Conservation (phyloP, 768 basidiomycete species). For the Kwoniella bestiolae region DNA sequence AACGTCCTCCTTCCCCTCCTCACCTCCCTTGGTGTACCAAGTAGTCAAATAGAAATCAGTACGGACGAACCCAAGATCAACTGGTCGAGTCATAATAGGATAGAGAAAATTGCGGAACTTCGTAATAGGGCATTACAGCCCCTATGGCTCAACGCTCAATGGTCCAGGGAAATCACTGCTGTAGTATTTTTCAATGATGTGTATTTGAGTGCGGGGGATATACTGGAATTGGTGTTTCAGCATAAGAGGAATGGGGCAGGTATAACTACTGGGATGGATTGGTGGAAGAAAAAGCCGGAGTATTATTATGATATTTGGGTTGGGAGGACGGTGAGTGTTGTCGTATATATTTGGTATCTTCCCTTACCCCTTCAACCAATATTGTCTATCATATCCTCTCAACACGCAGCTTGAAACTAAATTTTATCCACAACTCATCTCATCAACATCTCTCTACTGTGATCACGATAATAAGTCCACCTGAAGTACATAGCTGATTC, state of each 20-base stretch:
- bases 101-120: conserved; percentile 49
- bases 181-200: conserved; percentile 56
- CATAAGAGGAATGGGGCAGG: conserved; percentile 45
- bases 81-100: conserved; percentile 48
- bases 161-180: conserved; percentile 17
- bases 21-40: conserved; percentile 38
- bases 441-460: no score
- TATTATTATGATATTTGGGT: conserved; percentile 58
- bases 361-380: neutral
- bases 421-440: no score
- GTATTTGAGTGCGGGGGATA: conserved; percentile 45
- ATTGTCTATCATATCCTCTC: neutral
- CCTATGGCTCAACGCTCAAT: conserved; percentile 37
- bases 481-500: no score
- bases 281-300: conserved; percentile 49
- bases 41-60: conserved; percentile 29
- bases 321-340: conserved; percentile 48
- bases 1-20: conserved; percentile 42
- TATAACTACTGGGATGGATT: conserved; percentile 55
- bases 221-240: conserved; percentile 53
- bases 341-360: neutral
- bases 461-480: no score
- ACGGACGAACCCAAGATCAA: conserved; percentile 47
- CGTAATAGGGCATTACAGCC: conserved; percentile 52
- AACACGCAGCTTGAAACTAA: no score